phyloP scores from a whole-genome alignment of 345 rosid genomes.

The Populus pruinosa region DNA sequence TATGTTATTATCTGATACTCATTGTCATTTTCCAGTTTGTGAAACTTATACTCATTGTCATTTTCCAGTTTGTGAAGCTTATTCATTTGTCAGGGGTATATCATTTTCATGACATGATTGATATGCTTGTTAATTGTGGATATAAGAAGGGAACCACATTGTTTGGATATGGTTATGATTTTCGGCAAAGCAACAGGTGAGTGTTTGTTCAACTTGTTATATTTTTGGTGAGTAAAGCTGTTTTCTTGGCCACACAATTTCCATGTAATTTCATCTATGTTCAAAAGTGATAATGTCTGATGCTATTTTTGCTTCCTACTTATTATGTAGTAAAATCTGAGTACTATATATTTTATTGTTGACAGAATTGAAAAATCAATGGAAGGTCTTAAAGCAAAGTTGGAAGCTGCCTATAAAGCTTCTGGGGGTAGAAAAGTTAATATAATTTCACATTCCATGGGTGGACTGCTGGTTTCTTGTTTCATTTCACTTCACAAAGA shows the following conservation, averaged over 20 bases:
- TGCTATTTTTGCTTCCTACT: background rate
- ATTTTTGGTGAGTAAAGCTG: background rate
- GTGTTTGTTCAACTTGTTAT: background rate
- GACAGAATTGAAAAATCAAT: slow-evolving; percentile 59
- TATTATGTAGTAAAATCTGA: background rate
- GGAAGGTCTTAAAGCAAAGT: slow-evolving; percentile 58
- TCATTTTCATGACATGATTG: slow-evolving; percentile 89
- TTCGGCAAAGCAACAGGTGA: slow-evolving; percentile 88
- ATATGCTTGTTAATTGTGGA: slow-evolving; percentile 69
- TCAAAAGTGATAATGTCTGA: background rate
- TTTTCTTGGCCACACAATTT: background rate
- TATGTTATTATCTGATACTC: slow-evolving; percentile 6
- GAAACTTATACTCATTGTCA: slow-evolving; percentile 28
- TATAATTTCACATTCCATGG: slow-evolving; percentile 88
- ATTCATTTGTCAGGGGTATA: slow-evolving; percentile 58
- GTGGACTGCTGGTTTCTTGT: slow-evolving; percentile 70
- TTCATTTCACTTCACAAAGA: slow-evolving; percentile 67
- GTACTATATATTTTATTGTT: slow-evolving; percentile 15
- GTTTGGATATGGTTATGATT: slow-evolving; percentile 89
- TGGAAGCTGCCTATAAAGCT: slow-evolving; percentile 69
- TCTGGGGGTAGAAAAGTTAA: slow-evolving; percentile 72
- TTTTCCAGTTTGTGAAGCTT: slow-evolving; percentile 58
- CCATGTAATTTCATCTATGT: background rate
- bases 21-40: slow-evolving; percentile 46
- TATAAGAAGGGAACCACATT: slow-evolving; percentile 78